A percentile compares a stretch with the other conserved stretches of the same genome.
phyloP scores from a whole-genome alignment of 1,284 basidiomycete species.

The Cryptococcus sp. region DNA sequence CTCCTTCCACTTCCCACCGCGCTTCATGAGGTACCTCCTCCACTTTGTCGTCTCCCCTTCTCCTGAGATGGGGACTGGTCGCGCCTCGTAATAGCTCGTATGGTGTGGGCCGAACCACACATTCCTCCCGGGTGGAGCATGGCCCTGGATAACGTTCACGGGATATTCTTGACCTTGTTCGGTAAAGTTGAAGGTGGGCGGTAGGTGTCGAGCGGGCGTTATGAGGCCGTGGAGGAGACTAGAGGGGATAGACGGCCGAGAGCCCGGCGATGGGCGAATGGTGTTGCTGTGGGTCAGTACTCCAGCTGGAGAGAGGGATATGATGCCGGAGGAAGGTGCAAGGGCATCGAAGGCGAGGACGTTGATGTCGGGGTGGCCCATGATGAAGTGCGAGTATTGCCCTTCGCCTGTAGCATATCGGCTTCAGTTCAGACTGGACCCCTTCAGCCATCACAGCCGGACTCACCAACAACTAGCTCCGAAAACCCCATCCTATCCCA shows the following conservation, averaged over 20 bases:
- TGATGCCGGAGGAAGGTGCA: background rate
- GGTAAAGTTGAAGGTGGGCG: background rate
- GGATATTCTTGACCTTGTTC: constrained; percentile 4
- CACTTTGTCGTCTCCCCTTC: constrained; percentile 1
- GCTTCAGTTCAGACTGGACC: no score
- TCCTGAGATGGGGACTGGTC: background rate
- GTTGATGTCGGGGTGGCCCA: constrained; percentile 12
- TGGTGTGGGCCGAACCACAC: constrained; percentile 8
- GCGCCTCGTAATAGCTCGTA: constrained; percentile 8
- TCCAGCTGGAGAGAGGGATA: background rate
- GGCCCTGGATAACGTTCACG: background rate
- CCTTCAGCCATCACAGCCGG: no score
- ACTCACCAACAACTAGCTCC: constrained; percentile 10
- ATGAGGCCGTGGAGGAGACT: background rate
- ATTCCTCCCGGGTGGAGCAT: background rate
- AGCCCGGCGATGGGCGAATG: no score
- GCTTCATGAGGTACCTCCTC: constrained; percentile 13
- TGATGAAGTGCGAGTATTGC: constrained; percentile 14
- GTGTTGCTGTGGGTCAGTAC: constrained; percentile 2
- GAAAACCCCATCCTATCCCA: constrained; percentile 7
- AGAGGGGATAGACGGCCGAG: background rate
- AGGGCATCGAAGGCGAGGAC: constrained; percentile 9
- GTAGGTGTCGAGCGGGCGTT: background rate
- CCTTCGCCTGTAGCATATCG: constrained; percentile 6
- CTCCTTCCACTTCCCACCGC: constrained; percentile 13